These are phyloP conservation scores for Cyberlindnera mississippiensis DNA, from an alignment of 805 yeast genomes.

Conservation along the genomic window DNA sequence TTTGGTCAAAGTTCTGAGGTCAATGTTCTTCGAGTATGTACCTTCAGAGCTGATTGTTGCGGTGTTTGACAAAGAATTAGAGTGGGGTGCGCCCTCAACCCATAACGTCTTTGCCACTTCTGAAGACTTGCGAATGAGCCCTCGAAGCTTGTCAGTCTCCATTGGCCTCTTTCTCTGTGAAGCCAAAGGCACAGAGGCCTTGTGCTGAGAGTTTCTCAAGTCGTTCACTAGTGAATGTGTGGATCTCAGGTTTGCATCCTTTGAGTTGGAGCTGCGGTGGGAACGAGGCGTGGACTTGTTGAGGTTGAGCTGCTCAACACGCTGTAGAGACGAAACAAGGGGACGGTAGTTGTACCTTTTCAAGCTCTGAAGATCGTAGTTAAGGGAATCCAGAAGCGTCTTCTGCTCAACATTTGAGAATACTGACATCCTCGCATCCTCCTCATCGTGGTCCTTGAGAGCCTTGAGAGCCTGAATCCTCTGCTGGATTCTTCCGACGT, in stretches of 20 bases:
- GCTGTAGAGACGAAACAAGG: slow-evolving; percentile 9
- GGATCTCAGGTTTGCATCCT: not conserved
- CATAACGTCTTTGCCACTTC: slow-evolving; percentile 9
- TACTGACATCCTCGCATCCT: slow-evolving; percentile 1
- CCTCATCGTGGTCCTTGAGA: slow-evolving; percentile 12
- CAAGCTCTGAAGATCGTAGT: slow-evolving; percentile 20
- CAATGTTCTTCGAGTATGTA: slow-evolving; percentile 3
- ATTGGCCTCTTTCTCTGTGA: not conserved
- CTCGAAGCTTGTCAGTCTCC: slow-evolving; percentile 4
- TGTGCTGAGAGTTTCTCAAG: not conserved
- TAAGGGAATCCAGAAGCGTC: slow-evolving; percentile 21
- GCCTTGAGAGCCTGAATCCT: slow-evolving; percentile 19
- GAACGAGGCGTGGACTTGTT: not conserved
- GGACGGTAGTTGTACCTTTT: slow-evolving; percentile 22
- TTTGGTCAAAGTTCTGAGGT: slow-evolving; percentile 1
- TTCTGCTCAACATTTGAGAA: slow-evolving; percentile 23
- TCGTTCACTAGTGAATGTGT: slow-evolving; percentile 6
- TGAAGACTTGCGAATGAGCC: slow-evolving; percentile 8
- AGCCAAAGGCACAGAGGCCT: not conserved
- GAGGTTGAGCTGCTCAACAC: slow-evolving; percentile 1
- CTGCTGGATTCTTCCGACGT: slow-evolving; percentile 24
- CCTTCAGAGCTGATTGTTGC: slow-evolving; percentile 3
- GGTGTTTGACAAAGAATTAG: not conserved
- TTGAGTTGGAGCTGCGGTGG: not conserved
- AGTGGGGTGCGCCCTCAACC: slow-evolving; percentile 2